A percentile compares a stretch with the other conserved stretches of the same genome.
phyloP scores from a whole-genome alignment of 140 eudicot genomes.

The Oenanthe javanica region DNA sequence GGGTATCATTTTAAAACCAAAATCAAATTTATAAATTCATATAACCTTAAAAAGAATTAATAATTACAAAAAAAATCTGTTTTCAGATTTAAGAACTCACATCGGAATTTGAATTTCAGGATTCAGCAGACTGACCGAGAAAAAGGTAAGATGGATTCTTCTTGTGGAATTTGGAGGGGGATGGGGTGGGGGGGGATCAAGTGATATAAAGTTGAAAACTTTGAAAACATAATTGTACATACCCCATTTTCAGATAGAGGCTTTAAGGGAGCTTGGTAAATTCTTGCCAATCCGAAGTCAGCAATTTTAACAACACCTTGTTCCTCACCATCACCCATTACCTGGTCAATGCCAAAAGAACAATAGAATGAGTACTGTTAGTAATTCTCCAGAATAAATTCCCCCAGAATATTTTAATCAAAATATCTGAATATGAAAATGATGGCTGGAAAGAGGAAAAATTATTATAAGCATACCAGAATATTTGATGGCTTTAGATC shows the following conservation, averaged over 20 bases:
- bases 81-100: background rate
- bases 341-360: constrained; percentile 34
- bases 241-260: constrained; percentile 95
- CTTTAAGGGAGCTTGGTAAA: constrained; percentile 90
- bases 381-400: background rate
- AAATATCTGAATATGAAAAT: background rate
- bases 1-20: background rate
- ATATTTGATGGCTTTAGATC: constrained; percentile 98
- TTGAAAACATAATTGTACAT: constrained; percentile 2
- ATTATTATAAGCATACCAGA: constrained; percentile 44
- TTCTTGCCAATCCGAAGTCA: constrained; percentile 96
- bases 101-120: background rate
- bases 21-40: background rate
- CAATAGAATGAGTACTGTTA: background rate
- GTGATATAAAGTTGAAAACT: background rate
- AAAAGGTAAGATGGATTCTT: background rate
- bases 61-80: background rate
- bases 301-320: constrained; percentile 97
- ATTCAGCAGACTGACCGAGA: background rate
- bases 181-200: background rate
- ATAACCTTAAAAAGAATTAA: background rate
- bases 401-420: background rate
- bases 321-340: constrained; percentile 99
- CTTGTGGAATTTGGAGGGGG: background rate
- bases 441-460: background rate